Evolutionary conservation across 2,329 filamentous ascomycete species (phyloP).

Genomic region (Neonectria hederae): DNA sequence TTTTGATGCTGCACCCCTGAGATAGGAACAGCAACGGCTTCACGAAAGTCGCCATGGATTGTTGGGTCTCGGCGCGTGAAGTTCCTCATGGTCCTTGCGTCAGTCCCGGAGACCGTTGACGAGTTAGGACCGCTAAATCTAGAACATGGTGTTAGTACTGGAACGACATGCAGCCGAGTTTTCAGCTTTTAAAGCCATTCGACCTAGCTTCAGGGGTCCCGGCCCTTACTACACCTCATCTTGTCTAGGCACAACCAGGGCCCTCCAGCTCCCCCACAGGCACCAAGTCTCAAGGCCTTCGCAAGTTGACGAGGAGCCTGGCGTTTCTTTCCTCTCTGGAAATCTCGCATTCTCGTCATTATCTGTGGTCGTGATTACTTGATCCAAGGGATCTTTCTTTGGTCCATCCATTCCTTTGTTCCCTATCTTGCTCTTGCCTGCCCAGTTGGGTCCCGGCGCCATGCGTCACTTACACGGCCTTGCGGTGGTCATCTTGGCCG

Average conservation of each 20-base stretch:
- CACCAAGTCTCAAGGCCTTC: slow-evolving; percentile 20
- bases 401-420: slow-evolving; percentile 2
- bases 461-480: slow-evolving; percentile 38
- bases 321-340: slow-evolving; percentile 17
- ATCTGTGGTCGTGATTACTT: slow-evolving; percentile 4
- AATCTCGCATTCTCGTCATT: slow-evolving; percentile 14
- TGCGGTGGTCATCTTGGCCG: slow-evolving; percentile 14
- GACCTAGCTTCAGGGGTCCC: slow-evolving; percentile 40
- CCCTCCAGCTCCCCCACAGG: slow-evolving; percentile 24
- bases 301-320: slow-evolving; percentile 10
- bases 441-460: neutral
- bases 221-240: slow-evolving; percentile 30
- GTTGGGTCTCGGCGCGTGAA: neutral
- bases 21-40: neutral
- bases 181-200: slow-evolving; percentile 34
- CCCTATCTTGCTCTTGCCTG: neutral
- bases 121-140: neutral
- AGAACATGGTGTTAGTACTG: neutral
- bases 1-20: neutral
- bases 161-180: slow-evolving; percentile 23
- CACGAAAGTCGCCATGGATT: neutral
- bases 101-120: neutral
- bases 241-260: slow-evolving; percentile 27
- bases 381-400: slow-evolving; percentile 16
- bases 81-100: slow-evolving; percentile 1